phyloP scores from a whole-genome alignment of 2,329 filamentous ascomycete species.

The Diaporthe aspalathi region DNA sequence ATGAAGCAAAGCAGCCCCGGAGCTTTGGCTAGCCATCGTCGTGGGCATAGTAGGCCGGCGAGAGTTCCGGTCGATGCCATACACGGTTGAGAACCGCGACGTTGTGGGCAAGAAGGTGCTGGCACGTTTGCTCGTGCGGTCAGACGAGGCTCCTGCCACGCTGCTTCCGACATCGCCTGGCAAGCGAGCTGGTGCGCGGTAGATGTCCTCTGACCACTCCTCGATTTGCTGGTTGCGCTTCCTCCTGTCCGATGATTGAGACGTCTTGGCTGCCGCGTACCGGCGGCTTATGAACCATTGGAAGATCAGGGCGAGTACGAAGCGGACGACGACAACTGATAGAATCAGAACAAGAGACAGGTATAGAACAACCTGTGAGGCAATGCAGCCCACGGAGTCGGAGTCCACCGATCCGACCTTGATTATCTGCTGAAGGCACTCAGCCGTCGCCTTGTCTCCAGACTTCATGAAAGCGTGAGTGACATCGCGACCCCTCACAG shows the following conservation, averaged over 20 bases:
- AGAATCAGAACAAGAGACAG: conserved; percentile 92
- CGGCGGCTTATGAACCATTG: conserved; percentile 94
- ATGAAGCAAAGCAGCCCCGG: conserved; percentile 77
- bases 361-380: conserved; percentile 96
- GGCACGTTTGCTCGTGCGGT: conserved; percentile 81
- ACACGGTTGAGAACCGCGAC: conserved; percentile 92
- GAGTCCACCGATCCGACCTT: conserved; percentile 97
- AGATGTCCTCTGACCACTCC: conserved; percentile 98
- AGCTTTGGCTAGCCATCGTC: conserved; percentile 93
- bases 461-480: conserved; percentile 87
- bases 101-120: conserved; percentile 92
- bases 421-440: conserved; percentile 93
- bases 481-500: conserved; percentile 84
- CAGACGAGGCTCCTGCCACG: conserved; percentile 67
- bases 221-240: conserved; percentile 94
- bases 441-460: conserved; percentile 82
- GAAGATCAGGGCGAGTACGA: conserved; percentile 89
- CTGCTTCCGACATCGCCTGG: conserved; percentile 78
- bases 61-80: conserved; percentile 74
- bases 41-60: conserved; percentile 73
- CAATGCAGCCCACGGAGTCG: conserved; percentile 96
- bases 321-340: conserved; percentile 86
- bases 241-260: conserved; percentile 82
- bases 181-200: conserved; percentile 86
- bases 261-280: conserved; percentile 87